Conservation (phyloP, 306 rosid genomes). For the Ormosia emarginata region DNA sequence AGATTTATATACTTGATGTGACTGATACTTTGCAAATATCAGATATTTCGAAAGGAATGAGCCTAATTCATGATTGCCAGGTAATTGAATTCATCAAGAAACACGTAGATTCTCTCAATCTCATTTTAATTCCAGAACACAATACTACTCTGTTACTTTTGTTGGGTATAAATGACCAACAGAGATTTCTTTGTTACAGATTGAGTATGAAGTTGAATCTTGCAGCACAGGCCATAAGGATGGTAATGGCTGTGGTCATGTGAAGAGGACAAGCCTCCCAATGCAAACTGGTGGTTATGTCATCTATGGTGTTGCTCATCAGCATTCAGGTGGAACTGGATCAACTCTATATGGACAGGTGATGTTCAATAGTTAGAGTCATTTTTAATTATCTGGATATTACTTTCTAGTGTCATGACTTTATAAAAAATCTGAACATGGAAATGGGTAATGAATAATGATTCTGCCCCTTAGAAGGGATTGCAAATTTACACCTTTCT, state of each 20-base stretch:
- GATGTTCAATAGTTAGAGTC: neutral
- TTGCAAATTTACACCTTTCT: too few relatives aligned
- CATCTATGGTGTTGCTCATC: constrained; percentile 59
- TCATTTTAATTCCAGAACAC: neutral
- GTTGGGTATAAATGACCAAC: neutral
- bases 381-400: neutral
- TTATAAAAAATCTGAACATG: neutral
- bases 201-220: constrained; percentile 45
- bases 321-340: constrained; percentile 48
- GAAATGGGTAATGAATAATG: neutral
- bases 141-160: neutral
- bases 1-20: constrained; percentile 45
- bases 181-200: constrained; percentile 19
- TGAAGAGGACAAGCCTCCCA: constrained; percentile 4
- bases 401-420: neutral
- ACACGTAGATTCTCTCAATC: neutral
- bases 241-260: constrained; percentile 23
- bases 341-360: constrained; percentile 56
- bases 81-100: constrained; percentile 19
- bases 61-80: constrained; percentile 28
- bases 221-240: constrained; percentile 6
- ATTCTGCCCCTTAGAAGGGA: too few relatives aligned
- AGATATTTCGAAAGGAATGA: neutral
- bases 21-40: constrained; percentile 37
- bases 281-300: constrained; percentile 43